Percentiles rank a stretch among this genome's conserved stretches.
Evolutionary conservation across 1,139 yeast species (phyloP).

Genomic region (Suhomyces bokatorum): DNA sequence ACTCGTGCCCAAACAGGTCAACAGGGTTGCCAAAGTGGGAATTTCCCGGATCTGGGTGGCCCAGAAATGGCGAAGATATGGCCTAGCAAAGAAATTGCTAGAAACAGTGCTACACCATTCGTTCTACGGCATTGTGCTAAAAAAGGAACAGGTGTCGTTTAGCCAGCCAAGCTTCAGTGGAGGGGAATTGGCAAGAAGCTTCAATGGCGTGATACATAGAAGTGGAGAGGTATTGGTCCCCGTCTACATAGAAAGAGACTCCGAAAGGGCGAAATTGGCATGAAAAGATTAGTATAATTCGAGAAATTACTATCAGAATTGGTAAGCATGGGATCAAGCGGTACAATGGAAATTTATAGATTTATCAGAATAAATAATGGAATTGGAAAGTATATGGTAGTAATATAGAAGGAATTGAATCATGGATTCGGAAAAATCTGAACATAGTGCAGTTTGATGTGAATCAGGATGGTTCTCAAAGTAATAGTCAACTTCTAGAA

Average conservation of each 20-base stretch:
- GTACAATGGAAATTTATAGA: background rate
- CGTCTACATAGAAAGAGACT: conserved; percentile 34
- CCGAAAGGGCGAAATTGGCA: background rate
- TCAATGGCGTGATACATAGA: conserved; percentile 52
- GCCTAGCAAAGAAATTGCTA: conserved; percentile 49
- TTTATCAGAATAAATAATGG: background rate
- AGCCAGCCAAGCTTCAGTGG: conserved; percentile 74
- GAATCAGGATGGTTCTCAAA: too few relatives aligned
- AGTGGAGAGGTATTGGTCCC: conserved; percentile 53
- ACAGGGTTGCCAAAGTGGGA: conserved; percentile 43
- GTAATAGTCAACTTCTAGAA: too few relatives aligned
- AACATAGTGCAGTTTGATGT: too few relatives aligned
- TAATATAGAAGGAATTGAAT: too few relatives aligned
- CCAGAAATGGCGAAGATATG: conserved; percentile 51
- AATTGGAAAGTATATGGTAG: too few relatives aligned
- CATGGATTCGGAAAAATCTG: too few relatives aligned
- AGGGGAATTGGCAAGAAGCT: conserved; percentile 50
- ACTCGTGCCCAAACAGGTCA: conserved; percentile 37
- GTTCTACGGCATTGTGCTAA: conserved; percentile 53
- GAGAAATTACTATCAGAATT: too few relatives aligned
- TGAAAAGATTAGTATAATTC: too few relatives aligned
- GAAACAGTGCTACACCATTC: conserved; percentile 40
- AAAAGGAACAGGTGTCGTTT: conserved; percentile 53
- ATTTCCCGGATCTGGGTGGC: conserved; percentile 68
- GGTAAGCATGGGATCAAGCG: too few relatives aligned